phyloP scores from a whole-genome alignment of 106 monocot genomes.

The Hemerocallis citrina region DNA sequence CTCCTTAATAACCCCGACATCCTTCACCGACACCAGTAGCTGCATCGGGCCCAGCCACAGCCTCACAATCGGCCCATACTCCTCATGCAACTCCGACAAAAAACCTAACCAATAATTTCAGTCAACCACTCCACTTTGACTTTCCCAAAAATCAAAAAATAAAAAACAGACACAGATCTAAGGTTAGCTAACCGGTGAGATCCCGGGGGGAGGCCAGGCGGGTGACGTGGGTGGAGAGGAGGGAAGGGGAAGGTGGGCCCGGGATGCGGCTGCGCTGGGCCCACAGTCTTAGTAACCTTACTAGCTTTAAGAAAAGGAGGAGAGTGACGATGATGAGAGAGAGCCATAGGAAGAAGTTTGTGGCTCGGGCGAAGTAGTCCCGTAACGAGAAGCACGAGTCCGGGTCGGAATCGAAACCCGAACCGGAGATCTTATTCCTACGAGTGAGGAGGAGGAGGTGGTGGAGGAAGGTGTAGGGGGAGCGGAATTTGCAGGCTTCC shows the following conservation, averaged over 20 bases:
- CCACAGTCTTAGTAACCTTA: constrained; percentile 36
- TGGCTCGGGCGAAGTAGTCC: constrained; percentile 33
- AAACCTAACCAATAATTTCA: constrained; percentile 22
- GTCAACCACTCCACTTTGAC: no score
- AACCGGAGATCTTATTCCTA: constrained; percentile 1
- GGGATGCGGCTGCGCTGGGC: constrained; percentile 35
- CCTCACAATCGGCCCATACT: constrained; percentile 54
- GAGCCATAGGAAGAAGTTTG: constrained; percentile 48
- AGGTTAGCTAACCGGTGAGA: constrained; percentile 36
- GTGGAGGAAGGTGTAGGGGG: constrained; percentile 25
- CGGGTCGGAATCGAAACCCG: not conserved
- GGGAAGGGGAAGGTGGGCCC: constrained; percentile 30
- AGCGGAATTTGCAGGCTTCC: not conserved
- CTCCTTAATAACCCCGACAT: constrained; percentile 40
- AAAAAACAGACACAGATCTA: no score
- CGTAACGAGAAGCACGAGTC: constrained; percentile 7
- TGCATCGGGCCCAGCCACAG: constrained; percentile 66
- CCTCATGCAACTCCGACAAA: constrained; percentile 46
- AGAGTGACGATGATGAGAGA: constrained; percentile 34
- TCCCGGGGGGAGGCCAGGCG: constrained; percentile 8
- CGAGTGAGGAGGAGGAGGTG: constrained; percentile 25
- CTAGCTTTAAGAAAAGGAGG: constrained; percentile 30
- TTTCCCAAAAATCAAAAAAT: no score
- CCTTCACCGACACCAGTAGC: constrained; percentile 64
- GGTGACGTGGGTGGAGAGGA: constrained; percentile 16